Evolutionary conservation across 2,329 filamentous ascomycete genomes (phyloP), one percentile per base, ranked within the genome.

Genomic region (Endoconidiophora laricicola): DNA sequence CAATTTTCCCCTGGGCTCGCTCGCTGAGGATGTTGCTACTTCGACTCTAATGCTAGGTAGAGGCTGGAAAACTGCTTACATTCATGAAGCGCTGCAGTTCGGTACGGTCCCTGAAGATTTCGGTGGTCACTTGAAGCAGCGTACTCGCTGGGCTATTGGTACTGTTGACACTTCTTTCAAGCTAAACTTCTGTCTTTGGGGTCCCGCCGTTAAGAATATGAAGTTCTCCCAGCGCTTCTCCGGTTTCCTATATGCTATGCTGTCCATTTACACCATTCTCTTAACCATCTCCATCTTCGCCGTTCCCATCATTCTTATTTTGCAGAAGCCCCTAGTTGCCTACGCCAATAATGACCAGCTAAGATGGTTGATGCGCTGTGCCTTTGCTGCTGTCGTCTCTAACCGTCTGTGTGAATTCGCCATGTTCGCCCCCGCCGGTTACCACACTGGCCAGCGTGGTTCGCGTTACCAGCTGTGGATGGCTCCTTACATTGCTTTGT

Each of bases 1-100:
- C 56, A 74, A 76, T 56, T 80, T 78, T 55, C 77, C 76, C 0
- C 67, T 73, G 1, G 74, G 70, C 12, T 77, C 73, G 3, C 62
- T 80, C 6, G 71, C 74, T 3, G 78, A 81, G 58, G 78, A 81
- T 57, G 70, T 76, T 2, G 71, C 69, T 45, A 78, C 72, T 2
- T 79, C 75, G 4, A 74, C 70, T 1, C 62, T 75, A 26, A 70
- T 81, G 58, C 68, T 79, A 1, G 75, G 73, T 2, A 68, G 65
- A 52, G 78, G 78, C 41, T 81, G 77, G 77, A 73, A 71, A 57
- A 79, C 75, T 2, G 74, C 72, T 0, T 79, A 72, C 56, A 62
- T 78, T 26, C 72, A 76, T 55, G 76, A 80, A 56, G 67, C 69
- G 3, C 64, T 80, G 2, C 76, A 80, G 58, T 79, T 69, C 41